Evolutionary conservation across 768 basidiomycete species (phyloP).

Genomic region (Podaxis pistillaris): DNA sequence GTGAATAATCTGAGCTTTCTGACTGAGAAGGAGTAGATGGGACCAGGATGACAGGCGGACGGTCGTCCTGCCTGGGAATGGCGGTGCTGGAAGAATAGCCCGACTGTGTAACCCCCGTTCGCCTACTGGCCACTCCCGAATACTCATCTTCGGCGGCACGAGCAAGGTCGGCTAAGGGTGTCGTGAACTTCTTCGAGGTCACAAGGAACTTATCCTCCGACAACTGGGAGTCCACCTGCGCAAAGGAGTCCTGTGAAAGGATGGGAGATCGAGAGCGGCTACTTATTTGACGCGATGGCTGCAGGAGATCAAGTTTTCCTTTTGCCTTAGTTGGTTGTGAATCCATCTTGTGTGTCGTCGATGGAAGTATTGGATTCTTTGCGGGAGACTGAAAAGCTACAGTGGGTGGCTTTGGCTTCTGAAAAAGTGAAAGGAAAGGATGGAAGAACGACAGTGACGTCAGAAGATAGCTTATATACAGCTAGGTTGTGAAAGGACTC

Average conservation of each 20-base stretch:
- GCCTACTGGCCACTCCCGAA: background rate
- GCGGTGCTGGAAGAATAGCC: background rate
- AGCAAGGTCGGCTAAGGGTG: slow-evolving; percentile 59
- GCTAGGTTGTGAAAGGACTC: background rate
- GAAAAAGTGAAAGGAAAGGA: slow-evolving; percentile 1
- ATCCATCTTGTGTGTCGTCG: background rate
- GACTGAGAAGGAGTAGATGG: slow-evolving; percentile 53
- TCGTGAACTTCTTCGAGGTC: slow-evolving; percentile 46
- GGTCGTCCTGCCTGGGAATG: slow-evolving; percentile 12
- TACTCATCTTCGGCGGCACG: slow-evolving; percentile 22
- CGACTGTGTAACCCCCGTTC: background rate
- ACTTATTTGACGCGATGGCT: slow-evolving; percentile 3
- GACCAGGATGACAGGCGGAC: slow-evolving; percentile 34
- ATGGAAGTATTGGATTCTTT: slow-evolving; percentile 10
- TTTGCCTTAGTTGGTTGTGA: slow-evolving; percentile 8
- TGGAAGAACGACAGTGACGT: background rate
- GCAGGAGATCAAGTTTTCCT: slow-evolving; percentile 17
- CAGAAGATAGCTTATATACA: background rate
- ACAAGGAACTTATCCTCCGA: slow-evolving; percentile 45
- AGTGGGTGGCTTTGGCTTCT: slow-evolving; percentile 19
- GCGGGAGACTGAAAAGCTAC: slow-evolving; percentile 22
- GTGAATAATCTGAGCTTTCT: slow-evolving; percentile 21
- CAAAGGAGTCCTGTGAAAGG: slow-evolving; percentile 65
- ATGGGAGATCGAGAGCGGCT: slow-evolving; percentile 17
- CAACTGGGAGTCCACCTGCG: slow-evolving; percentile 46